phyloP scores from a whole-genome alignment of 192 early-diverging fungal genomes.

The Chytriomyces sp. region DNA sequence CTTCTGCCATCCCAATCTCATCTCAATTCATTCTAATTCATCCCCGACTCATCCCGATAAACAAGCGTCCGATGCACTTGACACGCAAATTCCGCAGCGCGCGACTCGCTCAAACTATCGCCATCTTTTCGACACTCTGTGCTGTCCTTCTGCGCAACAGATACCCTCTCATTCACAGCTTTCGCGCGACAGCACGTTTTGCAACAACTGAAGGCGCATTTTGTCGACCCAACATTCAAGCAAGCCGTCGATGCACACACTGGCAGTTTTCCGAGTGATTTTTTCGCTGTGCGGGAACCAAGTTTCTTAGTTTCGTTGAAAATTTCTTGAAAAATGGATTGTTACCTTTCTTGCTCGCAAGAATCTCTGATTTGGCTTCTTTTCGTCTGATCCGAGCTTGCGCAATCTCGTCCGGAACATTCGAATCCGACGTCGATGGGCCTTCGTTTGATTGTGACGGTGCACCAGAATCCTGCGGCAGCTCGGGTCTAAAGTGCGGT shows the following conservation, averaged over 20 bases:
- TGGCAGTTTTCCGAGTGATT: conserved; percentile 27
- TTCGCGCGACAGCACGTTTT: conserved; percentile 44
- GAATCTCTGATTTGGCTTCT: background rate
- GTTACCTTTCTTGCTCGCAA: conserved; percentile 19
- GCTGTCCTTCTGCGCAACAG: background rate
- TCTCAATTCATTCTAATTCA: too few species aligned
- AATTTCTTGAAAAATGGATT: too few species aligned
- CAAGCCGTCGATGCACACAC: conserved; percentile 33
- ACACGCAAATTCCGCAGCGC: too few species aligned
- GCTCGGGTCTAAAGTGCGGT: conserved; percentile 64
- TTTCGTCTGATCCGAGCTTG: conserved; percentile 9
- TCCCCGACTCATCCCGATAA: too few species aligned
- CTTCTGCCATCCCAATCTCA: too few species aligned
- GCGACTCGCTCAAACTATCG: too few species aligned
- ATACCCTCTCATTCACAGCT: background rate
- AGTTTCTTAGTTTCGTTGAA: conserved; percentile 13
- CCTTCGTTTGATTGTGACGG: background rate
- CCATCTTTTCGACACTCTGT: too few species aligned
- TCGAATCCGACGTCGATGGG: background rate
- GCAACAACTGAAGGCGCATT: conserved; percentile 44
- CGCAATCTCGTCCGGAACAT: background rate
- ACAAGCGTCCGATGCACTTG: too few species aligned
- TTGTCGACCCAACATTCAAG: conserved; percentile 41
- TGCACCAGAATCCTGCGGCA: conserved; percentile 14
- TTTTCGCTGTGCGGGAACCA: background rate